Evolutionary conservation across 805 yeast genomes (phyloP).

Genomic region (Candida adriatica): DNA sequence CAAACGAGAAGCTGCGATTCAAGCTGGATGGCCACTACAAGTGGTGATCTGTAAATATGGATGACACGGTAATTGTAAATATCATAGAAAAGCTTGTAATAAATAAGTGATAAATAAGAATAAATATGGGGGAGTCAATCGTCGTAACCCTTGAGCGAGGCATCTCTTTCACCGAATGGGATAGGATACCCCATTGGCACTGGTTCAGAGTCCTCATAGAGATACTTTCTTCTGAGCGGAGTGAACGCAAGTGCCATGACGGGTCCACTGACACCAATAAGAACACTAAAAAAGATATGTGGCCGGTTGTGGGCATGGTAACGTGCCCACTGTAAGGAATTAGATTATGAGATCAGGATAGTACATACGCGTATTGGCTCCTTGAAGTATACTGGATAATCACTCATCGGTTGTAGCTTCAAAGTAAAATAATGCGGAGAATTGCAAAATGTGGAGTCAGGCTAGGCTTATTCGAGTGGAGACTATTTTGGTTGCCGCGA

Average conservation of each 20-base stretch:
- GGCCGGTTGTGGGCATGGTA: constrained; percentile 74
- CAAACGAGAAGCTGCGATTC: constrained; percentile 41
- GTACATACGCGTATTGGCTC: constrained; percentile 57
- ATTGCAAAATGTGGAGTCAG: too few relatives aligned
- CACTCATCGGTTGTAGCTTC: constrained; percentile 8
- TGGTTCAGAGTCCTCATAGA: constrained; percentile 58
- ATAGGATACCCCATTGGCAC: constrained; percentile 49
- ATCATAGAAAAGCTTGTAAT: too few relatives aligned
- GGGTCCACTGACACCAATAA: constrained; percentile 64
- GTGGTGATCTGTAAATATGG: constrained; percentile 33
- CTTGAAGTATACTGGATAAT: constrained; percentile 47
- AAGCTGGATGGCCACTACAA: constrained; percentile 44
- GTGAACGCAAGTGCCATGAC: constrained; percentile 50
- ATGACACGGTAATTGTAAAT: too few relatives aligned
- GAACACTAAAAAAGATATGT: constrained; percentile 59
- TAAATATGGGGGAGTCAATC: constrained; percentile 27
- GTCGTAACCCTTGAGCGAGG: constrained; percentile 44
- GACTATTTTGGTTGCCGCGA: too few relatives aligned
- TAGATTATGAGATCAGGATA: too few relatives aligned
- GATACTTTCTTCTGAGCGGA: constrained; percentile 62
- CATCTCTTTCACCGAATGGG: constrained; percentile 48
- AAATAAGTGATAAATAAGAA: constrained; percentile 6
- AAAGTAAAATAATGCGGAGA: too few relatives aligned
- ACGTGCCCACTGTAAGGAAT: constrained; percentile 51
- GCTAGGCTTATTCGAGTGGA: too few relatives aligned